Evolutionary conservation across 2,329 filamentous ascomycete species (phyloP).

Genomic region (Cladosporium sphaerospermum): DNA sequence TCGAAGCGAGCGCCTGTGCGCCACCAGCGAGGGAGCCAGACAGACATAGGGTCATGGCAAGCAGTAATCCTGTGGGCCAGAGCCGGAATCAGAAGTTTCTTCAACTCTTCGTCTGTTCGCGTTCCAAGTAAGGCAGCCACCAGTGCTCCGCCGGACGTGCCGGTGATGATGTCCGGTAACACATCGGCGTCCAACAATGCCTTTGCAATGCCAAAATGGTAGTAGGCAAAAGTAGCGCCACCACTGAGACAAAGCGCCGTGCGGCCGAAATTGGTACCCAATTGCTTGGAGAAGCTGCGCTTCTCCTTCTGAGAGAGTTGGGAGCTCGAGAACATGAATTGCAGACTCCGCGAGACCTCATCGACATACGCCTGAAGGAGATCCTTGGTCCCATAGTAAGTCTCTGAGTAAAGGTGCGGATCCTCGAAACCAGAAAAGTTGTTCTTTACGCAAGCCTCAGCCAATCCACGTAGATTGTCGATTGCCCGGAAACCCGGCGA

Average conservation of each 20-base stretch:
- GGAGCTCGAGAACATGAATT: conserved; percentile 61
- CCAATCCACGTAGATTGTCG: conserved; percentile 68
- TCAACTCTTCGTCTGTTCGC: conserved; percentile 84
- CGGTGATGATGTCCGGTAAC: conserved; percentile 89
- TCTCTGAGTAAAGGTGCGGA: conserved; percentile 88
- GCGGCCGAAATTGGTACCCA: conserved; percentile 84
- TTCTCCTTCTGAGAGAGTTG: conserved; percentile 69
- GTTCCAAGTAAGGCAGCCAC: conserved; percentile 84
- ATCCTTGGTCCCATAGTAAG: conserved; percentile 96
- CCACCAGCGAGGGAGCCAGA: conserved; percentile 83
- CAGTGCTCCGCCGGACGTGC: conserved; percentile 88
- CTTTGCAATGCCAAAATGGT: conserved; percentile 89
- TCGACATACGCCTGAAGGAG: conserved; percentile 86
- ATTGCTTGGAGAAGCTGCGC: conserved; percentile 73
- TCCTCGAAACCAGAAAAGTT: conserved; percentile 97
- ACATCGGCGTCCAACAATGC: conserved; percentile 80
- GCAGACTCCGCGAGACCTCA: conserved; percentile 65
- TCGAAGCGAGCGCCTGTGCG: conserved; percentile 90
- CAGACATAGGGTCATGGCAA: conserved; percentile 68
- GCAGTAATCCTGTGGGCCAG: conserved; percentile 80
- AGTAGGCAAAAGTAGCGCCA: conserved; percentile 91
- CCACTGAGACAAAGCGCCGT: conserved; percentile 91
- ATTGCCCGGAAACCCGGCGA: conserved; percentile 41
- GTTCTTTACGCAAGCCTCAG: conserved; percentile 92
- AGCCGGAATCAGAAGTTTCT: conserved; percentile 75